Evolutionary conservation across 192 early-diverging fungal genomes (phyloP).

Genomic region (Coemansia furcata): DNA sequence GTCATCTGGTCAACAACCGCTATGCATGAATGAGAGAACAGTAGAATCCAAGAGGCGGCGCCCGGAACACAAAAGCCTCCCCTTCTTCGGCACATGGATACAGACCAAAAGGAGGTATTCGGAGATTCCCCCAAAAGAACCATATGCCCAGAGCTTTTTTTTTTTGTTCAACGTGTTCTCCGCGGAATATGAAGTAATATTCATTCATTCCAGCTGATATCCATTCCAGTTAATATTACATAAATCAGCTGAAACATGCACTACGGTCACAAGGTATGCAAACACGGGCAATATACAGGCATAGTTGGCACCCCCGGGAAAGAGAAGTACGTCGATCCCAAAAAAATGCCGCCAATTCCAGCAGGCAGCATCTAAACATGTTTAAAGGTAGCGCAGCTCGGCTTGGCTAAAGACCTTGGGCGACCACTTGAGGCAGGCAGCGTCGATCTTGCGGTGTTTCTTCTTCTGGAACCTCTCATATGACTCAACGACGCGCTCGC

Average conservation of each 20-base stretch:
- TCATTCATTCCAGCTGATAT: too few species aligned
- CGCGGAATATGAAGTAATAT: background rate
- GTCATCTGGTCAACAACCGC: background rate
- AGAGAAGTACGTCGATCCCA: too few species aligned
- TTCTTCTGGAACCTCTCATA: conserved; percentile 78
- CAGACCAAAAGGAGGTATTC: background rate
- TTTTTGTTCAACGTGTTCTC: background rate
- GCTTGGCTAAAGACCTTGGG: conserved; percentile 77
- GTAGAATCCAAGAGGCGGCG: background rate
- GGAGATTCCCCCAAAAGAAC: background rate
- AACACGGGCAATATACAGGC: background rate
- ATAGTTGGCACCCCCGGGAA: background rate
- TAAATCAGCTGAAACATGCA: background rate
- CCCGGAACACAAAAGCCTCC: background rate
- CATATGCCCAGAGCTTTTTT: background rate
- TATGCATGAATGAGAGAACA: background rate
- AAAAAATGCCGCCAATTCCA: too few species aligned
- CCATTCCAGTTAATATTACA: background rate
- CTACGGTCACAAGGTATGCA: background rate
- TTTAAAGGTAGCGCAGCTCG: conserved; percentile 67
- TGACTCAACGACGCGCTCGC: conserved; percentile 80
- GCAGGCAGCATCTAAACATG: background rate
- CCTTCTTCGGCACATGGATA: background rate
- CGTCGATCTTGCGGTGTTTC: conserved; percentile 75
- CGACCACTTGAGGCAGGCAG: conserved; percentile 74